A percentile compares a stretch with the other conserved stretches of the same genome.
These are phyloP conservation scores for Aureobasidium sp. DNA, from an alignment of 2,329 filamentous ascomycete species.

Conservation along the genomic window DNA sequence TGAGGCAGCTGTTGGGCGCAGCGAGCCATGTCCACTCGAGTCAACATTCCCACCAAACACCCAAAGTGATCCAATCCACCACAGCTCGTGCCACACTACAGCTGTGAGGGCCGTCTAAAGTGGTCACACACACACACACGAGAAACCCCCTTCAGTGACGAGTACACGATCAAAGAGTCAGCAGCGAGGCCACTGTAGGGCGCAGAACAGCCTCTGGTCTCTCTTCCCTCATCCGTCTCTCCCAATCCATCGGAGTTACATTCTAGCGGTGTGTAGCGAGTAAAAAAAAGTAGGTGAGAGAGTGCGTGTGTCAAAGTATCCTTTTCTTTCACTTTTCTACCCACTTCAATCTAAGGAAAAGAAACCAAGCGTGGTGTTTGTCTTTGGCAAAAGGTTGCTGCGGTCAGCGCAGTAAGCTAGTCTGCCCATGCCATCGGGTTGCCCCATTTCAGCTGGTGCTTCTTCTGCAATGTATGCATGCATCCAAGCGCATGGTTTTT, in stretches of 20 bases:
- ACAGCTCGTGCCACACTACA: background rate
- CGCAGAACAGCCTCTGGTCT: background rate
- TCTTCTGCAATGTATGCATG: background rate
- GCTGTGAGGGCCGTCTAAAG: background rate
- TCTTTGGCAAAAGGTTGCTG: background rate
- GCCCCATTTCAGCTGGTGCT: background rate
- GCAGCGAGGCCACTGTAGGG: background rate
- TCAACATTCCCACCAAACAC: background rate
- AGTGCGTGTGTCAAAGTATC: background rate
- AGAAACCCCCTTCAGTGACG: background rate
- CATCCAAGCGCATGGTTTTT: background rate
- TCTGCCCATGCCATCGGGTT: background rate
- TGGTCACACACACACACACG: background rate
- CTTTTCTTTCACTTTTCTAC: background rate
- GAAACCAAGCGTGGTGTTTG: background rate
- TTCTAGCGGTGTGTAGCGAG: background rate
- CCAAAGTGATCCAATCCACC: background rate
- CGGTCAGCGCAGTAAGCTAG: background rate
- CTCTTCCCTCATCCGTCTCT: background rate
- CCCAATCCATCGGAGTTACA: background rate
- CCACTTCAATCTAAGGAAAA: too few relatives aligned
- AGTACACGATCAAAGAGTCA: background rate
- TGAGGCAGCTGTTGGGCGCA: background rate
- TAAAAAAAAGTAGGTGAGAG: background rate
- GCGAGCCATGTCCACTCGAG: background rate